Base-by-base conservation (phyloP, 768 basidiomycete genomes). In the Trametes villosa region DNA sequence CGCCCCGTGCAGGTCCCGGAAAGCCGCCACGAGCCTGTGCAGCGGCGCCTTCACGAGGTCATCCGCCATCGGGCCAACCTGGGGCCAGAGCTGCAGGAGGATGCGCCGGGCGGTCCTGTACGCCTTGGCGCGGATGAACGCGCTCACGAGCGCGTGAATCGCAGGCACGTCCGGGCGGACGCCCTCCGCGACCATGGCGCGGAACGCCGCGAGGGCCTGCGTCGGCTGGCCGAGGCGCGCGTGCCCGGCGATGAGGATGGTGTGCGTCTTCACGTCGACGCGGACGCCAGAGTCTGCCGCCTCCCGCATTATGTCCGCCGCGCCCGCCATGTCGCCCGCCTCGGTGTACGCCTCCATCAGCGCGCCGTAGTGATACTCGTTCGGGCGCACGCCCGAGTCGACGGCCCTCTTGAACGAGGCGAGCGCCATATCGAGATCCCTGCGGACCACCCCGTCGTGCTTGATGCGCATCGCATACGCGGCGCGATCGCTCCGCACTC, bases 311-410 rank as follows among this genome's bases (percentile, higher is more conserved):
- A 86, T 75, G 51, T 78, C 77, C 57, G 79, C 72, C 26, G 91
- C 89, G 20, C 77, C 77, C 15, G 72, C 67, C 62, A 88, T 75
- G 71, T 92, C 79, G n/a, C 89, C 90, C 1, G 73, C 72, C 3
- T 74, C 77, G 18, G 80, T 74, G 65, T 86, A 87, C n/a, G 89
- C 90, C 65, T 91, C 86, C 81, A 95, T 86, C 59, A 95, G 75
- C 53, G 90, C 86, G 30, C 79, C 78, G 66, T 86, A 88, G 72
- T 95, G 93, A 69, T 90, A 84, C 56, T 79, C 78, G 67, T 85
- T 89, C 11, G 91, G 87, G 48, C 83, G 83, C 55, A 95, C 78
- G 11, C 92, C 92, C 57, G 84, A 84, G 49, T 79, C 76, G 52
- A 91, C 70, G 77, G 94, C 82, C 20, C 76, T 70, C 22, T 81